Evolutionary conservation across 78 protist species (phyloP).

Genomic region (Chrysochromulina parva): DNA sequence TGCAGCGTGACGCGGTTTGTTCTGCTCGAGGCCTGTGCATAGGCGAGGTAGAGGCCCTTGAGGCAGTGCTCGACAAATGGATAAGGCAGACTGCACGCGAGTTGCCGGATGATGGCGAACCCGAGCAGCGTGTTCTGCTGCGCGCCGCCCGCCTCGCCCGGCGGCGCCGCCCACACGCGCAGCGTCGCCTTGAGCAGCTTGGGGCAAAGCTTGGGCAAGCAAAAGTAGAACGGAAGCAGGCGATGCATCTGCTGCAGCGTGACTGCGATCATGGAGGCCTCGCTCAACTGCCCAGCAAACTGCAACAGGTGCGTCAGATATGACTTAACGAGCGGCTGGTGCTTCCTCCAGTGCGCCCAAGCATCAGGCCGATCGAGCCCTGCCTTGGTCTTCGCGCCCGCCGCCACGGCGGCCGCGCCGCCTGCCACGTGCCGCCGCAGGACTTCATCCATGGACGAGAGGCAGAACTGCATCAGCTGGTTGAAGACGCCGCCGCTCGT

Average conservation of each 20-base stretch:
- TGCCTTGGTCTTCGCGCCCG: background rate
- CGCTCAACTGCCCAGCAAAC: background rate
- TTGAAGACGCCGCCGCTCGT: conserved; percentile 37
- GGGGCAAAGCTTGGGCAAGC: background rate
- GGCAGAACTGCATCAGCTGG: conserved; percentile 29
- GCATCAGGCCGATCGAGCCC: background rate
- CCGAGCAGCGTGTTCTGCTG: background rate
- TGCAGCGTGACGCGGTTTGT: background rate
- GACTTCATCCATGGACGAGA: conserved; percentile 33
- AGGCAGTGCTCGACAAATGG: background rate
- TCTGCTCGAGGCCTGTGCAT: conserved; percentile 40
- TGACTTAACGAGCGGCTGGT: background rate
- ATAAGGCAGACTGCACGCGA: background rate
- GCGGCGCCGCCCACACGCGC: background rate
- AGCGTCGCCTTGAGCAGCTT: background rate
- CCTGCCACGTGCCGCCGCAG: conserved; percentile 18
- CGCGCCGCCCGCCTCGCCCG: background rate
- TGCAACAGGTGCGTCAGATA: background rate
- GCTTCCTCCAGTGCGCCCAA: background rate
- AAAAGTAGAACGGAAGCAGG: background rate
- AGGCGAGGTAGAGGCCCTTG: conserved; percentile 76
- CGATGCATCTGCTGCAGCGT: background rate
- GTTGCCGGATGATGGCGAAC: background rate
- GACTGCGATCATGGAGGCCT: background rate
- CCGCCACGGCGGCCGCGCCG: background rate